Evolutionary conservation across 768 basidiomycete species (phyloP).

Genomic region (Collybia nuda): DNA sequence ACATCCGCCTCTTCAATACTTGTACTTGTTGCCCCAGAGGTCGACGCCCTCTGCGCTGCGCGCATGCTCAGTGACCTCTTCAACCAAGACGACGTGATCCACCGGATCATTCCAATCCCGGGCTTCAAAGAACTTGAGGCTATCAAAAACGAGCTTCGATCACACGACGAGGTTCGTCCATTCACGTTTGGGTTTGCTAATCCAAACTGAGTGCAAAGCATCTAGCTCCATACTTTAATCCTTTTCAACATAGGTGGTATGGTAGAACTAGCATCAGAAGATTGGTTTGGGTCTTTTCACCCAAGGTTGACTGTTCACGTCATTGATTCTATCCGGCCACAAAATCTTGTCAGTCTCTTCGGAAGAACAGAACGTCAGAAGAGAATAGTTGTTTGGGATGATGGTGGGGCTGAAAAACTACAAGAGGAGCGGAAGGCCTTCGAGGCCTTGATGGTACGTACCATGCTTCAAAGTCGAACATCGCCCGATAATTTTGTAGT

Average conservation of each 20-base stretch:
- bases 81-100: conserved; percentile 91
- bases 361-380: conserved; percentile 64
- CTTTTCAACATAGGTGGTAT: conserved; percentile 91
- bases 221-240: conserved; percentile 83
- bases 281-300: conserved; percentile 77
- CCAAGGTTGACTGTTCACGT: conserved; percentile 76
- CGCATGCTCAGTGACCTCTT: conserved; percentile 88
- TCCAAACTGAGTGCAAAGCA: too few species aligned
- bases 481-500: conserved; percentile 40
- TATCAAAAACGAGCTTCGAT: conserved; percentile 62
- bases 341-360: conserved; percentile 87
- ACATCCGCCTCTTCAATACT: conserved; percentile 83
- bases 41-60: conserved; percentile 90
- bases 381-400: conserved; percentile 90
- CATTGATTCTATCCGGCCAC: conserved; percentile 91
- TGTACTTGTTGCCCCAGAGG: conserved; percentile 85
- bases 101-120: conserved; percentile 86
- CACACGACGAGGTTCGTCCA: conserved; percentile 59
- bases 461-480: background rate
- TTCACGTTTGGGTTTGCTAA: too few species aligned
- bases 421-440: conserved; percentile 76
- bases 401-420: conserved; percentile 74
- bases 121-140: conserved; percentile 76
- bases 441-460: conserved; percentile 63
- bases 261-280: conserved; percentile 71